These are phyloP conservation scores for Schoenoplectus tabernaemontani DNA, from an alignment of 202 grass and related monocot genomes.

Conservation along the genomic window DNA sequence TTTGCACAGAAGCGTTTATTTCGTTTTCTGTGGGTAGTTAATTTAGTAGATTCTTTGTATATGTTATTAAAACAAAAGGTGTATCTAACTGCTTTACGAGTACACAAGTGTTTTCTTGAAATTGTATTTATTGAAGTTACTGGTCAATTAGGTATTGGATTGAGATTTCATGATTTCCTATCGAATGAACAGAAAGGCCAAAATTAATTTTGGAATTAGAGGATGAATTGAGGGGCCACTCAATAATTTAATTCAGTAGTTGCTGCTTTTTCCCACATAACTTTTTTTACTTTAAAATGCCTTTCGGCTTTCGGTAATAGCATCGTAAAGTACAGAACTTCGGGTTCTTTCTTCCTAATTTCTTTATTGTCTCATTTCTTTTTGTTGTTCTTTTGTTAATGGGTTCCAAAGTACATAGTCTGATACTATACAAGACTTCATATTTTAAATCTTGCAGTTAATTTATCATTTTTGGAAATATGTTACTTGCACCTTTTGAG, in stretches of 20 bases:
- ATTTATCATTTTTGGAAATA: not conserved
- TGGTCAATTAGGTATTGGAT: not conserved
- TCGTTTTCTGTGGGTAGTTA: too few relatives aligned
- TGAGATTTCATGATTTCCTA: not conserved
- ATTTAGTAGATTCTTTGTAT: too few relatives aligned
- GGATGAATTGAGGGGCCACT: not conserved
- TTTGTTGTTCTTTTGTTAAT: not conserved
- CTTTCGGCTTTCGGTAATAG: not conserved
- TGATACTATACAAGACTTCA: not conserved
- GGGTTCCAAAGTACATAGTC: not conserved
- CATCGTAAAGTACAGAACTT: not conserved
- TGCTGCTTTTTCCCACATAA: not conserved
- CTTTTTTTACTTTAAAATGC: not conserved
- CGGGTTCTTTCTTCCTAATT: not conserved
- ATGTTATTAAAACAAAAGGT: not conserved
- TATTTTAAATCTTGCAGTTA: not conserved
- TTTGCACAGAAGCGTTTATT: too few relatives aligned
- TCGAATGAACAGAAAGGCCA: not conserved
- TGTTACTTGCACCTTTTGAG: not conserved
- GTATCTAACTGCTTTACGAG: not conserved
- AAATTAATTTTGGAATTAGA: not conserved
- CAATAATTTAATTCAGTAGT: not conserved
- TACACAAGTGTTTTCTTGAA: not conserved
- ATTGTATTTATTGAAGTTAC: not conserved
- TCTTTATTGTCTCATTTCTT: not conserved